phyloP scores from a whole-genome alignment of 495 filamentous ascomycete species.

The Penicillium turbatum region DNA sequence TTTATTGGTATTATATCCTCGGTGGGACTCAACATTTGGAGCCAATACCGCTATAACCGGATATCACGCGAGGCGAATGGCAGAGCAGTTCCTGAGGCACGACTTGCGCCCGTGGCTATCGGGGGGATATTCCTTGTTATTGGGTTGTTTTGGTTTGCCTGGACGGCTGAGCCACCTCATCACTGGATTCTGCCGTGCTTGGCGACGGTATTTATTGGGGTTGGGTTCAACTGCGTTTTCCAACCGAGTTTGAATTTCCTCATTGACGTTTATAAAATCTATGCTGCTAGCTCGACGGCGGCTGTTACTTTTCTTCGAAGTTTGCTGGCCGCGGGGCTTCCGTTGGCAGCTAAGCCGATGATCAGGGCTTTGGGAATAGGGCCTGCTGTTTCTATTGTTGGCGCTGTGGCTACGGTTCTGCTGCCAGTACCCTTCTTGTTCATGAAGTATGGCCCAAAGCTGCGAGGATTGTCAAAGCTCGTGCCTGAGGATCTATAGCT shows the following conservation, averaged over 20 bases:
- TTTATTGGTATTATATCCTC: constrained; percentile 29
- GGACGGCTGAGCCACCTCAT: constrained; percentile 30
- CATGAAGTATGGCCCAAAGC: constrained; percentile 28
- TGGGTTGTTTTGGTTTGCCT: constrained; percentile 46
- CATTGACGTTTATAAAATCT: constrained; percentile 33
- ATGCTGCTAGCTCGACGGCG: constrained; percentile 33
- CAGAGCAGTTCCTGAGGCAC: constrained; percentile 29
- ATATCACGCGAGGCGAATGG: constrained; percentile 17
- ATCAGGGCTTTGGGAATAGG: constrained; percentile 28
- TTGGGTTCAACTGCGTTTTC: constrained; percentile 36
- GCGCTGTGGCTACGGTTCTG: constrained; percentile 27
- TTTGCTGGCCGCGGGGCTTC: constrained; percentile 32
- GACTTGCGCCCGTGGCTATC: constrained; percentile 44
- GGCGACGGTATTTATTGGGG: constrained; percentile 25
- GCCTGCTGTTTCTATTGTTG: constrained; percentile 32
- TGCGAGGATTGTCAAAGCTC: constrained; percentile 29
- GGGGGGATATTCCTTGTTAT: constrained; percentile 46
- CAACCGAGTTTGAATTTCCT: constrained; percentile 40
- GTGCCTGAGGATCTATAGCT: constrained; percentile 12
- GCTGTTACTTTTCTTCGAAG: constrained; percentile 38
- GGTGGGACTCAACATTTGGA: constrained; percentile 22
- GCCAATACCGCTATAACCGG: constrained; percentile 25
- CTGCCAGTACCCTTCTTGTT: constrained; percentile 36
- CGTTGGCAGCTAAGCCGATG: constrained; percentile 34
- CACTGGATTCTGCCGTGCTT: constrained; percentile 22